These are phyloP conservation scores for Fusarium nygamai DNA, from an alignment of 2,329 filamentous ascomycete species.

Conservation along the genomic window DNA sequence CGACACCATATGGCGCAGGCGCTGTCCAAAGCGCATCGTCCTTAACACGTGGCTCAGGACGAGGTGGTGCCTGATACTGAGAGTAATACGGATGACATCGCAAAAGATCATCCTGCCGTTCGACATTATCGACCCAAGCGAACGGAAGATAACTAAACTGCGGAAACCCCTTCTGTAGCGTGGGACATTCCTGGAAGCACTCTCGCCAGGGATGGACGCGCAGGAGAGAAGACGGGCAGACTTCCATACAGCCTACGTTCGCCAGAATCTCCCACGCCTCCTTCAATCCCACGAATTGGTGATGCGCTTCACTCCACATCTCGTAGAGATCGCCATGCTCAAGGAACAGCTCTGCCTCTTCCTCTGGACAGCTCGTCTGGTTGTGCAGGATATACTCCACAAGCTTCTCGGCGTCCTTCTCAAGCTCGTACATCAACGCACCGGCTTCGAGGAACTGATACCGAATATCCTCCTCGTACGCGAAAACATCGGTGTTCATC, in stretches of 20 bases:
- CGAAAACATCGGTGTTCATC: background rate
- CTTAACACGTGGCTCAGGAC: too few relatives aligned
- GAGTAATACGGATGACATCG: constrained; percentile 6
- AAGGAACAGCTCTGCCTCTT: background rate
- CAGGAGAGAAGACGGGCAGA: constrained; percentile 1
- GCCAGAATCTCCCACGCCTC: constrained; percentile 20
- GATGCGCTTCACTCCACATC: background rate
- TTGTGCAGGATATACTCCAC: background rate
- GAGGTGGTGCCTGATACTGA: background rate
- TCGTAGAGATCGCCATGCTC: background rate
- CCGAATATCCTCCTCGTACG: constrained; percentile 15
- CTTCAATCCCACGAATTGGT: background rate
- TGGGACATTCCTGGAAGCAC: background rate
- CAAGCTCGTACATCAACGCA: background rate
- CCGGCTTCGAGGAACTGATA: constrained; percentile 18
- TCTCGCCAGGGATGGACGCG: background rate
- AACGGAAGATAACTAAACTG: background rate
- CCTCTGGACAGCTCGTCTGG: background rate
- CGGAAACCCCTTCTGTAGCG: background rate
- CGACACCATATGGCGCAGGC: background rate
- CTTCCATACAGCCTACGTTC: constrained; percentile 13
- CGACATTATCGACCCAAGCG: background rate
- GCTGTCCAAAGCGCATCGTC: background rate
- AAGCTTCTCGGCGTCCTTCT: background rate
- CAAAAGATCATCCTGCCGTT: background rate